Percentiles rank a stretch among this genome's conserved stretches.
Conservation (phyloP, 306 rosid genomes). For the Quercus ilex region DNA sequence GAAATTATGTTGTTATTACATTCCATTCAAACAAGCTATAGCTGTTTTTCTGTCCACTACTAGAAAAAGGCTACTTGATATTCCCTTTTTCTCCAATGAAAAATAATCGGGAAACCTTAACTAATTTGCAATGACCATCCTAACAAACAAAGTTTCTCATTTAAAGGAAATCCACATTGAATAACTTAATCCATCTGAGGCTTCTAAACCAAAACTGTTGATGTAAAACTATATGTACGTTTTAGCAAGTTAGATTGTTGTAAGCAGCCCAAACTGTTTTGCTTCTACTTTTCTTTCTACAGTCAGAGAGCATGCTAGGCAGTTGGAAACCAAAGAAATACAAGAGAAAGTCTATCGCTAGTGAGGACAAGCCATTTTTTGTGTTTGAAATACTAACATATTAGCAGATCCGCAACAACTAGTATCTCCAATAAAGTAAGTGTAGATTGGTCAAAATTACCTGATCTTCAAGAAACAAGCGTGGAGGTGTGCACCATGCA, state of each 20-base stretch:
- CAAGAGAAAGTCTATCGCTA: not conserved
- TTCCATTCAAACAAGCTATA: not conserved
- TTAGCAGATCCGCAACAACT: not conserved
- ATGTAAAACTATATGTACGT: not conserved
- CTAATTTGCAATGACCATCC: not conserved
- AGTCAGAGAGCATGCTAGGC: not conserved
- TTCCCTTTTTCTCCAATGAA: not conserved
- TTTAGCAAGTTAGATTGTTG: not conserved
- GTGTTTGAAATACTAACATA: not conserved
- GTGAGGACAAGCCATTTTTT: not conserved
- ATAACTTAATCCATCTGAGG: too few relatives aligned
- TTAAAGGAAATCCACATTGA: not conserved
- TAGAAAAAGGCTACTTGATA: not conserved
- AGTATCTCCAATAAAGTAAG: not conserved
- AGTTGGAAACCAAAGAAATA: not conserved
- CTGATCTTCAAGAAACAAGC: slow-evolving; percentile 93
- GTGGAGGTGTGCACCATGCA: slow-evolving; percentile 99
- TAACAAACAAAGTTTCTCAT: not conserved
- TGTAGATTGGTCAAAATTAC: slow-evolving; percentile 33
- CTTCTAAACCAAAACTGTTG: not conserved
- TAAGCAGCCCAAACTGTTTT: not conserved
- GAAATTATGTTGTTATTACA: not conserved
- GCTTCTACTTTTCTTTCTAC: not conserved
- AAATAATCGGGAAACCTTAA: too few relatives aligned
- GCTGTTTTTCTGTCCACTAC: not conserved